A percentile compares a stretch with the other conserved stretches of the same genome.
Evolutionary conservation across 257 asterid genomes (phyloP).

Genomic region (Gardenia jasminoides): DNA sequence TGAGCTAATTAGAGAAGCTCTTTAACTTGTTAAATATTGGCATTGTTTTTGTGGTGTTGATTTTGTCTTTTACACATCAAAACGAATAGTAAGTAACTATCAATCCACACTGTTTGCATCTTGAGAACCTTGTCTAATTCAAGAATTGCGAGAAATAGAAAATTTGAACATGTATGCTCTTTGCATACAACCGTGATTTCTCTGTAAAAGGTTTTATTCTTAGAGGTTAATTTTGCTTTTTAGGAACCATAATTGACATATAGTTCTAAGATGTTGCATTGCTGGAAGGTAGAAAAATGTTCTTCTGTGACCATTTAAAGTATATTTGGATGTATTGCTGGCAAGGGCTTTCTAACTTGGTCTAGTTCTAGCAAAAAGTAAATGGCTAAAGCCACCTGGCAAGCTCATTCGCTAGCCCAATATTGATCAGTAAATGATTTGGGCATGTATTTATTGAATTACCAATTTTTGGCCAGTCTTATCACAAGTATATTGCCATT

Average conservation of each 20-base stretch:
- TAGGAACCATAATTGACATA: not conserved
- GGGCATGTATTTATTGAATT: not conserved
- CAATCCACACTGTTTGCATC: not conserved
- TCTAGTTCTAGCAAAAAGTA: not conserved
- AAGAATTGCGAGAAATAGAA: not conserved
- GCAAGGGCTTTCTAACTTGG: not conserved
- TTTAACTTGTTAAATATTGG: not conserved
- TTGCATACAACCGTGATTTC: not conserved
- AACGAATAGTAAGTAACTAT: not conserved
- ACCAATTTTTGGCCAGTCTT: no score
- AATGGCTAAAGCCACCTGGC: not conserved
- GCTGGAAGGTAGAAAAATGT: not conserved
- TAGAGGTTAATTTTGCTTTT: not conserved
- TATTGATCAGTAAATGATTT: not conserved
- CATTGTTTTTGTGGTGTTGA: not conserved
- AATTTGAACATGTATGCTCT: conserved; percentile 4
- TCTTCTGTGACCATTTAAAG: not conserved
- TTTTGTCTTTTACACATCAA: not conserved
- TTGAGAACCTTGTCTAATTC: not conserved
- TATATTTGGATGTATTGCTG: not conserved
- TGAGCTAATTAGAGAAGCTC: not conserved
- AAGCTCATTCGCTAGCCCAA: not conserved
- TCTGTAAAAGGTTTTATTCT: not conserved
- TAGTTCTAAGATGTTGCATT: not conserved
- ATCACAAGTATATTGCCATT: no score